Base-by-base conservation (phyloP, 225 moss, liverwort and hornwort species). In the Pseudisothecium myosuroides region DNA sequence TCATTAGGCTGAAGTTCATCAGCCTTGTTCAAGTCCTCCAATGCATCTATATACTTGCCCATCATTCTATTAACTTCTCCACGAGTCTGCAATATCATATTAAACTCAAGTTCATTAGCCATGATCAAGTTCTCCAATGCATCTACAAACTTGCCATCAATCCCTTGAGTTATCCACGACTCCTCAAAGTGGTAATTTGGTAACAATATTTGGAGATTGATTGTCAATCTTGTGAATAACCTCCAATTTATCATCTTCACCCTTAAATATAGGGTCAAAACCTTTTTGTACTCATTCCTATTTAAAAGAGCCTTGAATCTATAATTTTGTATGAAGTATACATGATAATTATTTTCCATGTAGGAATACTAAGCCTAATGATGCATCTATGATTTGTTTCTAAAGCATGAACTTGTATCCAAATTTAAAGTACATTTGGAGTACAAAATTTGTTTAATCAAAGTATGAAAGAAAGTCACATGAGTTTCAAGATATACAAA, bases 151-250 rank as follows among this genome's bases (percentile, higher is more conserved):
- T 14, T 26, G 26, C 26, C 26, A 71, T 41, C 26, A 41, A 8
- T 41, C 8, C 5, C 5, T 71, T 71, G 0, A 15, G 0, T 14
- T 71, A 39, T 3, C 14, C 14, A 24, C 0, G 0, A 39, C 5
- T 39, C 23, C 2, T 69, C 7, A 39, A 69, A n/a, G 2, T 23
- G 10, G 23, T n/a, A n/a, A n/a, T n/a, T n/a, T n/a, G n/a, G n/a
- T 69, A 39, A 39, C 12, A 39, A 39, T n/a, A 68, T 23, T 69
- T 23, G 23, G 0, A 69, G n/a, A 69, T 11, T 67, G 21, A 37
- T 37, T 37, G 11, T 6, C 10, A 67, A 6, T 39, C 13, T n/a
- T 39, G 2, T 23, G 4, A 69, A 39, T 7, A 69, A 23, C 2
- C 23, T 39, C 23, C 7, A 69, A 39, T 12, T 4, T 39, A 4